These are phyloP conservation scores for Cladosporium sp. DNA, from an alignment of 2,329 filamentous ascomycete genomes.

Conservation along the genomic window DNA sequence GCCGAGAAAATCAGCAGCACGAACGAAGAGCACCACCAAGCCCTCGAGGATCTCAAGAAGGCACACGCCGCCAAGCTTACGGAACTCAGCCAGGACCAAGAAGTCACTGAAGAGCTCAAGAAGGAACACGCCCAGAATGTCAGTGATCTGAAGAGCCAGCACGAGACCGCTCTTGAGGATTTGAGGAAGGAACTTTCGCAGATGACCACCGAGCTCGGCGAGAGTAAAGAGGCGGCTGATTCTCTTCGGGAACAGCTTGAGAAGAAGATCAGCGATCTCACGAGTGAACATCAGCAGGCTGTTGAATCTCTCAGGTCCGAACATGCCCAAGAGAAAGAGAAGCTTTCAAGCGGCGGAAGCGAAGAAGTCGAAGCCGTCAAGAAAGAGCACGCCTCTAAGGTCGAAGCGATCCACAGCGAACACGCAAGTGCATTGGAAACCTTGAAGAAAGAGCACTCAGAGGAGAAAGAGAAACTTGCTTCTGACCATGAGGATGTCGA, in stretches of 20 bases:
- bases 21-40: conserved; percentile 7
- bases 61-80: conserved; percentile 17
- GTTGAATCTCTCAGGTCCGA: conserved; percentile 15
- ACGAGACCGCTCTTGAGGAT: conserved; percentile 12
- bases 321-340: conserved; percentile 1
- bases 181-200: background rate
- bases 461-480: background rate
- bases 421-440: background rate
- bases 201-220: background rate
- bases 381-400: background rate
- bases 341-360: background rate
- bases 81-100: conserved; percentile 9
- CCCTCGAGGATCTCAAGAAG: conserved; percentile 7
- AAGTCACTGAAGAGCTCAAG: conserved; percentile 14
- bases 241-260: conserved; percentile 13
- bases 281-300: conserved; percentile 11
- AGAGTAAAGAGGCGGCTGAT: conserved; percentile 11
- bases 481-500: conserved; percentile 12
- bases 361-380: background rate
- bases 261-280: conserved; percentile 7
- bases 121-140: conserved; percentile 10
- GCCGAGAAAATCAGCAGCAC: conserved; percentile 11
- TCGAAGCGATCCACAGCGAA: background rate
- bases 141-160: conserved; percentile 1
- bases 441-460: background rate